Conservation (phyloP, 768 basidiomycete species). For the Dentipellis sp. region DNA sequence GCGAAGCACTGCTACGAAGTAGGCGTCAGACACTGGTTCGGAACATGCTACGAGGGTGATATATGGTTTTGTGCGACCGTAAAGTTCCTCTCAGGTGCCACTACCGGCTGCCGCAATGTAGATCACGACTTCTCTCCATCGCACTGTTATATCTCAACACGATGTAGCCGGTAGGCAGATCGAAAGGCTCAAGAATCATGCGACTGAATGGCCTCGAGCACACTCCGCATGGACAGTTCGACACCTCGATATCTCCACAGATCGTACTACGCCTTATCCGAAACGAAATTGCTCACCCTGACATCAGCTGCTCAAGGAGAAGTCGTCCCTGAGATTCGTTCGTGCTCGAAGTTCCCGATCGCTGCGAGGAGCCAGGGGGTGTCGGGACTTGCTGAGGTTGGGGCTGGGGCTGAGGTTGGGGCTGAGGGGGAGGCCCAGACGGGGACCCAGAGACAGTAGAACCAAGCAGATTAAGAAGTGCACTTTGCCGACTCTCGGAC, state of each 20-base stretch:
- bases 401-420: too few relatives aligned
- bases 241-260: background rate
- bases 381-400: constrained; percentile 56
- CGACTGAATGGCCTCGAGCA: background rate
- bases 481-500: constrained; percentile 58
- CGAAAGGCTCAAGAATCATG: constrained; percentile 1
- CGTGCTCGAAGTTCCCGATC: constrained; percentile 42
- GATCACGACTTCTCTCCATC: too few relatives aligned
- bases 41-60: background rate
- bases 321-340: constrained; percentile 66
- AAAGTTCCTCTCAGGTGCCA: too few relatives aligned
- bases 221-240: background rate
- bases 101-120: too few relatives aligned
- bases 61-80: background rate
- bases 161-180: background rate
- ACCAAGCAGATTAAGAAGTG: constrained; percentile 62
- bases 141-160: background rate
- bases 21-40: background rate
- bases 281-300: constrained; percentile 48
- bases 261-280: background rate
- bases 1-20: constrained; percentile 7
- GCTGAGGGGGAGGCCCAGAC: constrained; percentile 19
- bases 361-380: constrained; percentile 52
- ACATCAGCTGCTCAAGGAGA: constrained; percentile 73
- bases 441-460: constrained; percentile 31